These are phyloP conservation scores for Lepiota subincarnata DNA, from an alignment of 768 basidiomycete species.

Conservation along the genomic window DNA sequence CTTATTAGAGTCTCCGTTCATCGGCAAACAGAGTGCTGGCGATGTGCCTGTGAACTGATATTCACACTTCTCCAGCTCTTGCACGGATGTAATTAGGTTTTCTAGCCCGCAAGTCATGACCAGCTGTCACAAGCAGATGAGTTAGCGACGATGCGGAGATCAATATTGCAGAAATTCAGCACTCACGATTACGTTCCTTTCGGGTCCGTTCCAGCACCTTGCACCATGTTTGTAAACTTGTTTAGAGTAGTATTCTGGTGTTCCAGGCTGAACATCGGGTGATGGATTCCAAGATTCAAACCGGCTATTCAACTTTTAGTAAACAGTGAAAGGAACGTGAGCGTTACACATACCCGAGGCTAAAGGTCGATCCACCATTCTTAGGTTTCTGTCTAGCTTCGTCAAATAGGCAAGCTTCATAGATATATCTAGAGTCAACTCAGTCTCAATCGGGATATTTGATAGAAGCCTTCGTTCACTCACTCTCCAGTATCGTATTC, in stretches of 20 bases:
- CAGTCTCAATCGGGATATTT: background rate
- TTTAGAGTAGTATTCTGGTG: slow-evolving; percentile 71
- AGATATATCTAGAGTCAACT: slow-evolving; percentile 66
- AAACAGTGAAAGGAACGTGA: background rate
- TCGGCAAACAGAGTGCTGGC: slow-evolving; percentile 75
- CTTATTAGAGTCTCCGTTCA: slow-evolving; percentile 36
- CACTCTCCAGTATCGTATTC: slow-evolving; percentile 87
- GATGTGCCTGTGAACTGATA: slow-evolving; percentile 84
- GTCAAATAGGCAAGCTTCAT: slow-evolving; percentile 90
- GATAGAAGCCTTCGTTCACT: slow-evolving; percentile 29
- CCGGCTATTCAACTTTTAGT: slow-evolving; percentile 39
- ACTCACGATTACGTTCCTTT: slow-evolving; percentile 75
- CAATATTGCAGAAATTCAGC: background rate
- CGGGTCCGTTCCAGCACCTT: slow-evolving; percentile 96
- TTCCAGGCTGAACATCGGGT: slow-evolving; percentile 50
- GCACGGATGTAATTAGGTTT: slow-evolving; percentile 72
- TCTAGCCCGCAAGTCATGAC: slow-evolving; percentile 81
- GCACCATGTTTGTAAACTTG: slow-evolving; percentile 83
- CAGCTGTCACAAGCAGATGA: slow-evolving; percentile 42
- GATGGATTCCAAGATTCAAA: slow-evolving; percentile 80
- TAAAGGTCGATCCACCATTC: slow-evolving; percentile 67
- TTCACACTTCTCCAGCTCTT: slow-evolving; percentile 95
- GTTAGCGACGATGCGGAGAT: slow-evolving; percentile 3
- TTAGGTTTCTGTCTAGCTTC: slow-evolving; percentile 86
- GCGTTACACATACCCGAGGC: slow-evolving; percentile 72